phyloP scores from a whole-genome alignment of 192 early-diverging fungal genomes.

The Backusella tarrabulga region DNA sequence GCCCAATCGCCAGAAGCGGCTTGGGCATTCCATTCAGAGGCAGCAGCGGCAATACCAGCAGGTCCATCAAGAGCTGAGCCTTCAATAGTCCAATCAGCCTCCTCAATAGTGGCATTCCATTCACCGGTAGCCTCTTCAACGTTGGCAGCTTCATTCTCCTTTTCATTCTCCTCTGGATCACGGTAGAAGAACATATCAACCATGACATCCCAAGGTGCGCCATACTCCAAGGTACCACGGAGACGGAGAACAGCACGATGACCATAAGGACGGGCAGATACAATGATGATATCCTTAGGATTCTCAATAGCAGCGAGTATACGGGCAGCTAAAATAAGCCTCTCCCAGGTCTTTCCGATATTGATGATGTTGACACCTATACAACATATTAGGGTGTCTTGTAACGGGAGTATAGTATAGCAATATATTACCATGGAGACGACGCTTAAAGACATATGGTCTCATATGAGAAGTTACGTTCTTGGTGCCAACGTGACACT shows the following conservation, averaged over 20 bases:
- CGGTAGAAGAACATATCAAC: constrained; percentile 99
- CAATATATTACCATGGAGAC: constrained; percentile 72
- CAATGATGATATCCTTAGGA: constrained; percentile 93
- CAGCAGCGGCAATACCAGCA: constrained; percentile 35
- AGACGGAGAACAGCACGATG: constrained; percentile 98
- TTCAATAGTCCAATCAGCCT: constrained; percentile 64
- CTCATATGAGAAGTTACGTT: constrained; percentile 93
- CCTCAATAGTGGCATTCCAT: constrained; percentile 34
- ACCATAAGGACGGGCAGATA: constrained; percentile 93
- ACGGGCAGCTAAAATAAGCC: constrained; percentile 96
- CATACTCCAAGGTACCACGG: constrained; percentile 84
- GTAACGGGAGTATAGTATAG: not conserved
- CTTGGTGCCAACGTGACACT: constrained; percentile 96
- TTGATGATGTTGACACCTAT: constrained; percentile 96
- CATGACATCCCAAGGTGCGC: constrained; percentile 92
- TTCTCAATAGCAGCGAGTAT: constrained; percentile 98
- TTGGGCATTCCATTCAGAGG: constrained; percentile 20
- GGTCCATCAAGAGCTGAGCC: constrained; percentile 41
- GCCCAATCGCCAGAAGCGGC: constrained; percentile 26
- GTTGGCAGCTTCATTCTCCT: constrained; percentile 74
- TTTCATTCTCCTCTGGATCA: constrained; percentile 92
- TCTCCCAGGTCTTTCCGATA: constrained; percentile 99
- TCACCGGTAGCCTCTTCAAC: constrained; percentile 21
- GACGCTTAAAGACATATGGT: constrained; percentile 94
- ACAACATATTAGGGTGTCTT: not conserved